Evolutionary conservation across 2,329 filamentous ascomycete species (phyloP).

Genomic region (Macrophomina pseudophaseolina): DNA sequence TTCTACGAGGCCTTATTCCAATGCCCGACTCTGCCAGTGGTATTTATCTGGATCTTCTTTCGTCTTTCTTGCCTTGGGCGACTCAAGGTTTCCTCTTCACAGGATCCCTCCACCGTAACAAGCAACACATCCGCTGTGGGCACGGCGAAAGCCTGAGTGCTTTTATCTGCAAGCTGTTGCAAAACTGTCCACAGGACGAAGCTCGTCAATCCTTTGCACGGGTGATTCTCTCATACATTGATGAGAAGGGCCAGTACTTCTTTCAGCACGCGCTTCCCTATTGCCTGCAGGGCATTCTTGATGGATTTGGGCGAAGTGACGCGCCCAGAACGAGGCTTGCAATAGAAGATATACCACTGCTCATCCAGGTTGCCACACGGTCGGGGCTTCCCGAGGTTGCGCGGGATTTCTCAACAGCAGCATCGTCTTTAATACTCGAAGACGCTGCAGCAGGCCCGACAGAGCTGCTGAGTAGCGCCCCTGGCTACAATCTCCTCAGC

Average conservation of each 20-base stretch:
- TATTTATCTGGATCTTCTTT: conserved; percentile 50
- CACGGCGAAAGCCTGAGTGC: conserved; percentile 48
- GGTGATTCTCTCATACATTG: conserved; percentile 42
- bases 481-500: conserved; percentile 32
- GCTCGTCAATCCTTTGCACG: conserved; percentile 34
- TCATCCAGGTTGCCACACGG: conserved; percentile 44
- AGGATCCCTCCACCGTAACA: conserved; percentile 40
- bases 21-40: conserved; percentile 32
- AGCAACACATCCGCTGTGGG: conserved; percentile 39
- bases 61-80: conserved; percentile 53
- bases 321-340: conserved; percentile 28
- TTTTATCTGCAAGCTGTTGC: conserved; percentile 43
- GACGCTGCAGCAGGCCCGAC: conserved; percentile 26
- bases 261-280: conserved; percentile 51
- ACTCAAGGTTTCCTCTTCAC: conserved; percentile 53
- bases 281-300: conserved; percentile 49
- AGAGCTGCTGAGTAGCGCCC: conserved; percentile 24
- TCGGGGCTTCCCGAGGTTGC: conserved; percentile 51
- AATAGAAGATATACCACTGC: conserved; percentile 37
- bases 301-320: conserved; percentile 32
- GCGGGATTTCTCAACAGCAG: conserved; percentile 42
- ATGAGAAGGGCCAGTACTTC: conserved; percentile 38
- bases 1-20: conserved; percentile 37
- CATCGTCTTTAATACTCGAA: conserved; percentile 32
- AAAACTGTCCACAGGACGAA: conserved; percentile 24